Evolutionary conservation across 108 stramenopile species (phyloP).

Genomic region (Aureococcus anophagefferens): DNA sequence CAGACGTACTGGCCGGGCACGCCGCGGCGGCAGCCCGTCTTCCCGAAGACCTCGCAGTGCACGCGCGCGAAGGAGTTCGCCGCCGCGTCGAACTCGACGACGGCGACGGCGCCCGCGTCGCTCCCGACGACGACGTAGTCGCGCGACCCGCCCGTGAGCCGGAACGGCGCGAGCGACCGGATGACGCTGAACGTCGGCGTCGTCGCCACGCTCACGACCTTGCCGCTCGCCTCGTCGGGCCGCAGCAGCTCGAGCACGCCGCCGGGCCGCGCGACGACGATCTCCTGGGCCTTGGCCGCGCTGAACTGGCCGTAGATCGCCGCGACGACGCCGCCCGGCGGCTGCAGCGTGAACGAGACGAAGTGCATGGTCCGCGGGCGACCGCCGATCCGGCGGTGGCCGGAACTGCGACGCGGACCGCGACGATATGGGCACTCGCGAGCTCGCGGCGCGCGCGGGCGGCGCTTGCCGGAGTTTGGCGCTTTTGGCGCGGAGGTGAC

Average conservation of each 20-base stretch:
- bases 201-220: background rate
- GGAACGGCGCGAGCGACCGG: constrained; percentile 57
- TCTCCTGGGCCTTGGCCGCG: background rate
- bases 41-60: constrained; percentile 41
- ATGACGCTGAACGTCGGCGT: constrained; percentile 51
- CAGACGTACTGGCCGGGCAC: constrained; percentile 93
- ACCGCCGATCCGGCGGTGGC: too few species aligned
- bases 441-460: too few species aligned
- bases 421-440: too few species aligned
- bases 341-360: background rate
- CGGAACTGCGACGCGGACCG: too few species aligned
- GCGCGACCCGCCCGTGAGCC: constrained; percentile 66
- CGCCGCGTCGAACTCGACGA: constrained; percentile 62
- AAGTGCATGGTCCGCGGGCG: background rate
- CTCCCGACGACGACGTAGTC: constrained; percentile 79
- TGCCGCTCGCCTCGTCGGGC: background rate
- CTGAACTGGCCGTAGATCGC: background rate
- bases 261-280: background rate
- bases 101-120: constrained; percentile 72
- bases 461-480: too few species aligned
- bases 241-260: background rate
- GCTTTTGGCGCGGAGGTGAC: too few species aligned
- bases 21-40: constrained; percentile 72
- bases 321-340: background rate
- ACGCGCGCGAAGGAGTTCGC: constrained; percentile 12